Evolutionary conservation across 148 eudicot species (phyloP).

Genomic region (Tetragonia tetragonoides): DNA sequence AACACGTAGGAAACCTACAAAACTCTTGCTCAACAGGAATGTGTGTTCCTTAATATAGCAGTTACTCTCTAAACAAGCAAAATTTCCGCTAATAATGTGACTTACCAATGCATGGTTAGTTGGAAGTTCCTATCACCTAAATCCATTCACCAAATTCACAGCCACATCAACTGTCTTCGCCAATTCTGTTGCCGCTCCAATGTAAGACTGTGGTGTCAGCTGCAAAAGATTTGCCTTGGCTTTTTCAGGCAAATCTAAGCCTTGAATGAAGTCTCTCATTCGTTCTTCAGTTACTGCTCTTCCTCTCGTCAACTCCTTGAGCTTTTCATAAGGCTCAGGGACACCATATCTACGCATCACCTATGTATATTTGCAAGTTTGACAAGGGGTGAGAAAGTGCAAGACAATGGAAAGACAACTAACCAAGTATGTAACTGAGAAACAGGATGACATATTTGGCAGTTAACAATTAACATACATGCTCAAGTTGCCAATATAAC

Average conservation of each 20-base stretch:
- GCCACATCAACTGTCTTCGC: conserved; percentile 44
- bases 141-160: conserved; percentile 27
- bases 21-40: not conserved
- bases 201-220: conserved; percentile 73
- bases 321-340: conserved; percentile 93
- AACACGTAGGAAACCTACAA: not conserved
- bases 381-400: not conserved
- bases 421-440: not conserved
- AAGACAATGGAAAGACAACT: not conserved
- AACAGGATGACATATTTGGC: no score
- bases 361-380: conserved; percentile 28
- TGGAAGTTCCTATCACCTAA: conserved; percentile 6
- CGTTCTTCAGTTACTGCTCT: conserved; percentile 69
- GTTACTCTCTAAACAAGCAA: conserved; percentile 7
- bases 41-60: not conserved
- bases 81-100: not conserved
- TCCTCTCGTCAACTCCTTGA: conserved; percentile 90
- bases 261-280: conserved; percentile 64
- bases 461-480: conserved; percentile 2
- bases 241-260: conserved; percentile 64
- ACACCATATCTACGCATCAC: conserved; percentile 96
- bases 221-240: conserved; percentile 64
- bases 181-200: conserved; percentile 62
- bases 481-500: not conserved
- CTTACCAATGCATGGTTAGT: conserved; percentile 7